A percentile compares a stretch with the other conserved stretches of the same genome.
Conservation (phyloP, 2,329 filamentous ascomycete genomes). For the Setomelanomma holmii region DNA sequence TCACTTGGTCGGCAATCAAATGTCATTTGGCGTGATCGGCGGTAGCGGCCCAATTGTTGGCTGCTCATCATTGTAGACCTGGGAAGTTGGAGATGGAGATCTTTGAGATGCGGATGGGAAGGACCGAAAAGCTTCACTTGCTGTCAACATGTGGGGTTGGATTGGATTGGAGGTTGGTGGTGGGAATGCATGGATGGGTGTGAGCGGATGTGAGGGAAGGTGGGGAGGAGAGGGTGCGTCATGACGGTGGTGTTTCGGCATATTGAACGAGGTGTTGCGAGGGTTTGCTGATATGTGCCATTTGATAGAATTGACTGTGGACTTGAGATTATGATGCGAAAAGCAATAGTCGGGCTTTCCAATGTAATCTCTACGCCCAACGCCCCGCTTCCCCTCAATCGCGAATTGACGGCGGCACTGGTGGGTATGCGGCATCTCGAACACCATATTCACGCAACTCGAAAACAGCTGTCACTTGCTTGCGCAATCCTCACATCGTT, state of each 20-base stretch:
- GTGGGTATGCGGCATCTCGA: not conserved
- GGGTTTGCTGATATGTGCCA: not conserved
- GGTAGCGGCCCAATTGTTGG: conserved; percentile 20
- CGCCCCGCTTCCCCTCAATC: conserved; percentile 1
- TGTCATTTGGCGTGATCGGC: conserved; percentile 15
- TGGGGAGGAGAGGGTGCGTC: not conserved
- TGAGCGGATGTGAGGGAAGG: not conserved
- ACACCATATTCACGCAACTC: not conserved
- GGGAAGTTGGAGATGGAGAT: not conserved
- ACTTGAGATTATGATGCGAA: no score
- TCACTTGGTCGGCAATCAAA: conserved; percentile 21
- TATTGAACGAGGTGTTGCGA: not conserved
- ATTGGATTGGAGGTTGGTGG: no score
- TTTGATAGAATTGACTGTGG: no score
- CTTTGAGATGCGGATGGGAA: not conserved
- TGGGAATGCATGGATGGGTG: no score
- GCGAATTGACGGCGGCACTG: not conserved
- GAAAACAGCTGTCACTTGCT: conserved; percentile 6
- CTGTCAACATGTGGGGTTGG: not conserved
- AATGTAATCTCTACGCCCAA: not conserved
- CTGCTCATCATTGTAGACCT: conserved; percentile 4
- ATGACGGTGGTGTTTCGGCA: not conserved
- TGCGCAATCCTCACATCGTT: conserved; percentile 1
- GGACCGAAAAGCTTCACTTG: not conserved
- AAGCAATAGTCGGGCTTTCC: not conserved